Percentiles rank a stretch among this genome's conserved stretches.
These are phyloP conservation scores for Penicillium tannophilum DNA, from an alignment of 495 filamentous ascomycete genomes.

Conservation along the genomic window DNA sequence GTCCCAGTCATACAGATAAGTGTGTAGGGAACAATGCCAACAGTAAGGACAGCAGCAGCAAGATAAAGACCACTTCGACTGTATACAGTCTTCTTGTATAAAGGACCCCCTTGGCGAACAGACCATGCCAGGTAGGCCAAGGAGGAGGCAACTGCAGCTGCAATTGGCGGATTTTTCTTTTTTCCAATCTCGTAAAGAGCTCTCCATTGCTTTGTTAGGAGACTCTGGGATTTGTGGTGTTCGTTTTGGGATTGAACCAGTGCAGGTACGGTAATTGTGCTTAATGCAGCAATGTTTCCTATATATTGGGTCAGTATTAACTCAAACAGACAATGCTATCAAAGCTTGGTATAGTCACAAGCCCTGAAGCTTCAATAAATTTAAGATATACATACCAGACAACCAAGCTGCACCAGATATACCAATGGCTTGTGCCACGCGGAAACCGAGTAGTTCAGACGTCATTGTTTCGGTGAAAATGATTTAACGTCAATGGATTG, in stretches of 20 bases:
- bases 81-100: slow-evolving; percentile 26
- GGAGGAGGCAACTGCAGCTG: slow-evolving; percentile 29
- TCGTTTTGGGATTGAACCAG: slow-evolving; percentile 30
- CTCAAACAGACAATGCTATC: background rate
- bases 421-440: slow-evolving; percentile 36
- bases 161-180: slow-evolving; percentile 37
- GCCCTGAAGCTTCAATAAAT: background rate
- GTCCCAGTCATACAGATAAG: slow-evolving; percentile 24
- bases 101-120: slow-evolving; percentile 24
- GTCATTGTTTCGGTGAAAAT: slow-evolving; percentile 20
- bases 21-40: slow-evolving; percentile 44
- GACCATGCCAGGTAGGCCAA: slow-evolving; percentile 45
- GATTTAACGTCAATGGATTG: background rate
- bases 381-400: slow-evolving; percentile 23
- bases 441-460: slow-evolving; percentile 22
- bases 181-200: slow-evolving; percentile 37
- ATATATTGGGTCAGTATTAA: background rate
- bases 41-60: slow-evolving; percentile 31
- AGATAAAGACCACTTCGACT: slow-evolving; percentile 27
- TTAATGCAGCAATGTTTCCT: slow-evolving; percentile 43
- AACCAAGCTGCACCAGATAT: slow-evolving; percentile 38
- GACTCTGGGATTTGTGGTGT: slow-evolving; percentile 30
- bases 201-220: slow-evolving; percentile 31
- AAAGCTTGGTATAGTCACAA: background rate
- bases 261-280: slow-evolving; percentile 34